Conservation (phyloP, 192 early-diverging fungal genomes). For the Lunasporangiospora selenospora region DNA sequence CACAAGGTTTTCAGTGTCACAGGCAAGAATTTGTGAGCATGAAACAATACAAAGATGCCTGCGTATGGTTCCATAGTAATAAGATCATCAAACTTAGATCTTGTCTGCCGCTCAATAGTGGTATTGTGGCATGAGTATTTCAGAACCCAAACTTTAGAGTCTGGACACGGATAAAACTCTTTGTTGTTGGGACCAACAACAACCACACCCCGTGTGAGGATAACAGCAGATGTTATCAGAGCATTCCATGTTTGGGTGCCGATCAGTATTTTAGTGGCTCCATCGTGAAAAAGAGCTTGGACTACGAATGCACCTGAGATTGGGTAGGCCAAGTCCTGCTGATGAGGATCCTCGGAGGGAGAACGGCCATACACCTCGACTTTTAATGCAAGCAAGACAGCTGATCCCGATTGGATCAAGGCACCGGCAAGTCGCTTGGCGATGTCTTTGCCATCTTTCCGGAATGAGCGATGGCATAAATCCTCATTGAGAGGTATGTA, state of each 20-base stretch:
- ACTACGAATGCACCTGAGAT: slow-evolving; percentile 3
- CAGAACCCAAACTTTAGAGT: slow-evolving; percentile 4
- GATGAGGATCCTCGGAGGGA: slow-evolving; percentile 9
- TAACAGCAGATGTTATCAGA: slow-evolving; percentile 3
- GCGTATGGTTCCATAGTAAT: slow-evolving; percentile 2
- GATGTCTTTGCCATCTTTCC: neutral
- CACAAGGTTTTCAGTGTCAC: slow-evolving; percentile 7
- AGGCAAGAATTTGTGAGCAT: slow-evolving; percentile 8
- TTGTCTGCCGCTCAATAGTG: slow-evolving; percentile 8
- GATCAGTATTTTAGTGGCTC: slow-evolving; percentile 4
- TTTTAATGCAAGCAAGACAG: slow-evolving; percentile 11
- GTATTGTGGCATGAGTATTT: slow-evolving; percentile 5
- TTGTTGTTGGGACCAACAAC: slow-evolving; percentile 12
- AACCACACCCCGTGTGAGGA: slow-evolving; percentile 2
- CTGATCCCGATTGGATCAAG: slow-evolving; percentile 5
- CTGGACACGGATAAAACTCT: neutral
- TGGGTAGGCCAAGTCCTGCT: slow-evolving; percentile 7
- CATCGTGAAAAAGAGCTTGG: slow-evolving; percentile 9
- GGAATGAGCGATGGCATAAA: slow-evolving; percentile 1
- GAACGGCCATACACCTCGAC: slow-evolving; percentile 7
- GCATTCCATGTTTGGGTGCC: slow-evolving; percentile 16
- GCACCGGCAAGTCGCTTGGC: slow-evolving; percentile 11
- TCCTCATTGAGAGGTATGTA: neutral
- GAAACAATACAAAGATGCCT: neutral
- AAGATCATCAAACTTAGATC: slow-evolving; percentile 9